These are phyloP conservation scores for Auriscalpium vulgare DNA, from an alignment of 768 basidiomycete genomes.

Conservation along the genomic window DNA sequence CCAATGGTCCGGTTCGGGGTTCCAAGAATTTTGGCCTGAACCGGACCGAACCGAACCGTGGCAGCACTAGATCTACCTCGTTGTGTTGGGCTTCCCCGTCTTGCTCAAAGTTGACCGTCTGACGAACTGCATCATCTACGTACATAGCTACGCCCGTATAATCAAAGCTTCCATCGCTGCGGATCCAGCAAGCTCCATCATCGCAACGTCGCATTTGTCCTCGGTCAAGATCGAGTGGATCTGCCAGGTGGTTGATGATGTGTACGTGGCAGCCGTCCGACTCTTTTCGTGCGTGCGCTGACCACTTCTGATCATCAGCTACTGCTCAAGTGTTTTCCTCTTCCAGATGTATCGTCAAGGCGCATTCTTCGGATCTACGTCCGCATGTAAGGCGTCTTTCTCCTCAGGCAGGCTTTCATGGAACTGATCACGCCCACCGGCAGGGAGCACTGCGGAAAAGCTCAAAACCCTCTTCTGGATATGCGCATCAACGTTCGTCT, in stretches of 20 bases:
- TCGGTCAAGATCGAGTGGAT: constrained; percentile 23
- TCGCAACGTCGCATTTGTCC: not conserved
- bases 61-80: constrained; percentile 7
- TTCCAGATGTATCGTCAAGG: not conserved
- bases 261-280: not conserved
- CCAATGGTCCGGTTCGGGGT: too few relatives aligned
- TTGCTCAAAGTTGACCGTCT: constrained; percentile 26
- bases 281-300: not conserved
- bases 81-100: constrained; percentile 22
- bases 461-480: constrained; percentile 22
- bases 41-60: too few relatives aligned
- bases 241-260: constrained; percentile 21
- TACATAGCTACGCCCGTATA: not conserved
- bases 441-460: constrained; percentile 10
- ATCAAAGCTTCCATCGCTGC: not conserved
- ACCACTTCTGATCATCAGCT: not conserved
- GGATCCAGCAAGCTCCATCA: not conserved
- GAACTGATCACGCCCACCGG: not conserved
- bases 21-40: too few relatives aligned
- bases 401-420: not conserved
- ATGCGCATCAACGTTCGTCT: constrained; percentile 22
- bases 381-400: not conserved
- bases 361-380: not conserved
- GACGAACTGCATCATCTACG: constrained; percentile 15
- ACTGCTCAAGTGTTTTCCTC: not conserved